Conservation (phyloP, 176 grass and related monocot species). For the Lolium rigidum region DNA sequence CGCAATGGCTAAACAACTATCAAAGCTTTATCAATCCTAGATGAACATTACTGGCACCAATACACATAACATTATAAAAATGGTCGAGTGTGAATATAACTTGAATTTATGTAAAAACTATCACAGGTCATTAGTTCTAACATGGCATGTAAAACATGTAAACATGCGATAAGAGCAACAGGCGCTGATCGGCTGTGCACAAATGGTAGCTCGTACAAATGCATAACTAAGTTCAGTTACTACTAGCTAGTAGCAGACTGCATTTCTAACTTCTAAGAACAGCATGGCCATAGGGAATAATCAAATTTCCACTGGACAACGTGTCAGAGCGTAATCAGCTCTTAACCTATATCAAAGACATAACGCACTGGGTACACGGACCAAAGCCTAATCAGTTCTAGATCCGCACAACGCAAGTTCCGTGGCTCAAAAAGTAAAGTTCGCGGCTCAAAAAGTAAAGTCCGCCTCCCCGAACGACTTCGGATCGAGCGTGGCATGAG, state of each 20-base stretch:
- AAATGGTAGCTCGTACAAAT: background rate
- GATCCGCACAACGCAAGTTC: background rate
- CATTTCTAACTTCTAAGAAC: background rate
- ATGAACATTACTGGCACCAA: background rate
- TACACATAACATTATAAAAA: background rate
- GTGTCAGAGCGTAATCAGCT: too few relatives aligned
- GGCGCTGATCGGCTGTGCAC: background rate
- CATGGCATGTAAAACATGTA: background rate
- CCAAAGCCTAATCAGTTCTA: background rate
- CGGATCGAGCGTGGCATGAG: background rate
- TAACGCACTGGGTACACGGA: background rate
- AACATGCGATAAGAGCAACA: background rate
- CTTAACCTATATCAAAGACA: background rate
- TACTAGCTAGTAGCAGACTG: background rate
- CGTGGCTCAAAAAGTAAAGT: background rate
- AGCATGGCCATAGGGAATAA: background rate
- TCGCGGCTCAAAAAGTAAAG: background rate
- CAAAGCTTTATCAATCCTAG: too few relatives aligned
- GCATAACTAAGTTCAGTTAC: background rate
- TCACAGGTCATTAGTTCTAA: background rate
- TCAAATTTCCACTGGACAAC: too few relatives aligned
- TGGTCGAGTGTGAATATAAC: background rate
- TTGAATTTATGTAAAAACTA: background rate
- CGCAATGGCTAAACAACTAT: background rate
- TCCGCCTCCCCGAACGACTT: background rate